phyloP scores from a whole-genome alignment of 1,139 yeast genomes.

The Pneumocystis oryctolagi region DNA sequence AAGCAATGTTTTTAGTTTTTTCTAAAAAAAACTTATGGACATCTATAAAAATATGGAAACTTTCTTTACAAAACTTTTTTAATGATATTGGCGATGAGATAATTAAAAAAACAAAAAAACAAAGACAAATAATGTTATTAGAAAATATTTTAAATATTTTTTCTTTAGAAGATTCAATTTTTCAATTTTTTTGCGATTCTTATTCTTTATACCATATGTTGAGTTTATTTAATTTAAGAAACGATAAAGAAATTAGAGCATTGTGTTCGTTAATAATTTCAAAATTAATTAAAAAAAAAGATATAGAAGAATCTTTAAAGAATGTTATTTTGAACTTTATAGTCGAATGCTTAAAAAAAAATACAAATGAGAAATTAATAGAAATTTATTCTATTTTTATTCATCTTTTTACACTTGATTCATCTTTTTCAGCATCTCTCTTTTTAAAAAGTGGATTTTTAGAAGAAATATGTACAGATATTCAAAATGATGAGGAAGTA shows the following conservation, averaged over 20 bases:
- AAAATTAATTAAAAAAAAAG: background rate
- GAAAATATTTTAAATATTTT: background rate
- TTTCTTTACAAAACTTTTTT: background rate
- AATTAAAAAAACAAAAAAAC: background rate
- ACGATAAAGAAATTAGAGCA: background rate
- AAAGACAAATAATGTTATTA: background rate
- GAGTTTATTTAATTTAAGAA: background rate
- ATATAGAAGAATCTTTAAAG: background rate
- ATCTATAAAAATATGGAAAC: background rate
- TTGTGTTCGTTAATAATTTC: background rate
- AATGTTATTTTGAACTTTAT: background rate
- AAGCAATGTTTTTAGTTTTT: background rate
- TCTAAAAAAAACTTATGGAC: background rate
- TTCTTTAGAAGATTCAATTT: background rate
- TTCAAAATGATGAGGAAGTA: background rate
- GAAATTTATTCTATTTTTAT: background rate
- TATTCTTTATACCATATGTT: background rate
- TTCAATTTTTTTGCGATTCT: background rate
- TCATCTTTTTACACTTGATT: background rate
- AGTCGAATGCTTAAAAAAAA: background rate
- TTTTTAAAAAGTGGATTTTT: background rate
- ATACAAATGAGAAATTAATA: background rate
- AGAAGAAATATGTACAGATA: background rate
- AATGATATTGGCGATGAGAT: background rate
- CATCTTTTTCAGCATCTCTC: background rate